phyloP scores from a whole-genome alignment of 2,329 filamentous ascomycete genomes.

The Beauveria sp. region DNA sequence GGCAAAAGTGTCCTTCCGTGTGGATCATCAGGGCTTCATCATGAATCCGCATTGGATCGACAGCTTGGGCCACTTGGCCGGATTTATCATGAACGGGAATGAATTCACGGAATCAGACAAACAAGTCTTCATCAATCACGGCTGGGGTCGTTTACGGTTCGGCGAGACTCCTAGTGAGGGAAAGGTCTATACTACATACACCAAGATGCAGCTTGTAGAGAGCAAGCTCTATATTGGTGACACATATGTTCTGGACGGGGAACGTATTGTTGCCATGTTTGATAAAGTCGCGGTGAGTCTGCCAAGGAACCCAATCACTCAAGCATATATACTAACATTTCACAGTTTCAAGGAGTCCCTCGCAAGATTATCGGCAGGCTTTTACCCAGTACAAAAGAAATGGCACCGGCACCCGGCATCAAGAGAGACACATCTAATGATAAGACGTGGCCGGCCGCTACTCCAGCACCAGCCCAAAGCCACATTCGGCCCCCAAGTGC shows the following conservation, averaged over 20 bases:
- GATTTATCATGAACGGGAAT: slow-evolving; percentile 54
- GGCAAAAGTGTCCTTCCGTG: slow-evolving; percentile 37
- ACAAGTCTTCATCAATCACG: slow-evolving; percentile 52
- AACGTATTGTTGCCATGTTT: slow-evolving; percentile 31
- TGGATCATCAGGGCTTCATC: slow-evolving; percentile 41
- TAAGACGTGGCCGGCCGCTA: background rate
- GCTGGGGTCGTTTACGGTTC: slow-evolving; percentile 48
- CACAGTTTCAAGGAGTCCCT: slow-evolving; percentile 55
- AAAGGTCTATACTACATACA: slow-evolving; percentile 48
- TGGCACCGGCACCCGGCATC: background rate
- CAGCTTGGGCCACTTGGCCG: slow-evolving; percentile 50
- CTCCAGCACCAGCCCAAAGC: background rate
- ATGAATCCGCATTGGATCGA: slow-evolving; percentile 54
- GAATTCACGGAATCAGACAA: slow-evolving; percentile 41
- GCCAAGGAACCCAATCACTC: background rate
- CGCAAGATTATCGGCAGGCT: slow-evolving; percentile 60
- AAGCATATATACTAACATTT: background rate
- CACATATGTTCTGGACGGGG: slow-evolving; percentile 47
- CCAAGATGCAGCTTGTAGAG: slow-evolving; percentile 45
- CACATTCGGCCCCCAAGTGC: background rate
- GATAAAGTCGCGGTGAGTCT: slow-evolving; percentile 2
- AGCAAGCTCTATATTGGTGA: slow-evolving; percentile 40
- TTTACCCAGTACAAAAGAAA: slow-evolving; percentile 34
- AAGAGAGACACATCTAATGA: background rate
- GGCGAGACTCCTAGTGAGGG: slow-evolving; percentile 24